phyloP scores from a whole-genome alignment of 805 yeast genomes.

The Starmerella powellii region DNA sequence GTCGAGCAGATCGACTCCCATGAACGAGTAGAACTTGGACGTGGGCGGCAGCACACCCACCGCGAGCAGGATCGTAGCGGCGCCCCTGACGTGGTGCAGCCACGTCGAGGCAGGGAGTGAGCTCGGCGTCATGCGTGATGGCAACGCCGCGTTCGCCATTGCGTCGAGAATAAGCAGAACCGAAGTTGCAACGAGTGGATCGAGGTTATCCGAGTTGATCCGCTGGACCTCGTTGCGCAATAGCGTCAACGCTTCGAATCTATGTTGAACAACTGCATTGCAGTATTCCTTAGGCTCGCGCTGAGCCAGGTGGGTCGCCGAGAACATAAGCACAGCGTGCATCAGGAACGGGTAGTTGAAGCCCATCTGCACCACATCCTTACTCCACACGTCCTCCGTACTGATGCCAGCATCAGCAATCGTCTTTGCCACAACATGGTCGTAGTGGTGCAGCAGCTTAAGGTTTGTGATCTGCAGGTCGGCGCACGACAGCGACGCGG shows the following conservation, averaged over 20 bases:
- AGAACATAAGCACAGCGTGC: slow-evolving; percentile 83
- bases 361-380: slow-evolving; percentile 78
- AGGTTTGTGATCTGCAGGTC: slow-evolving; percentile 60
- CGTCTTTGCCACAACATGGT: slow-evolving; percentile 71
- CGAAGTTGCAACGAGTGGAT: slow-evolving; percentile 87
- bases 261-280: slow-evolving; percentile 54
- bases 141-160: slow-evolving; percentile 74
- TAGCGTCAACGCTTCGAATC: slow-evolving; percentile 74
- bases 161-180: slow-evolving; percentile 85
- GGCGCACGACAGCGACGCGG: slow-evolving; percentile 27
- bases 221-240: slow-evolving; percentile 76
- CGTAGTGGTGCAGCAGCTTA: slow-evolving; percentile 75
- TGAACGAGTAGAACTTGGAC: slow-evolving; percentile 53
- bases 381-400: slow-evolving; percentile 73
- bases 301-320: slow-evolving; percentile 75
- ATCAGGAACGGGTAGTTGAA: slow-evolving; percentile 78
- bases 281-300: slow-evolving; percentile 42
- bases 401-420: slow-evolving; percentile 86
- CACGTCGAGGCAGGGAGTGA: slow-evolving; percentile 87
- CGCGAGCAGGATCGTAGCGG: slow-evolving; percentile 87
- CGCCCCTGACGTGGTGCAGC: slow-evolving; percentile 95
- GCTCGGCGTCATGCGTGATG: slow-evolving; percentile 33
- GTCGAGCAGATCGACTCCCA: slow-evolving; percentile 82
- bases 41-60: slow-evolving; percentile 81
- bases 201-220: slow-evolving; percentile 65